Conservation (phyloP, 352 stramenopile genomes). For the Thalassiosira tumida region DNA sequence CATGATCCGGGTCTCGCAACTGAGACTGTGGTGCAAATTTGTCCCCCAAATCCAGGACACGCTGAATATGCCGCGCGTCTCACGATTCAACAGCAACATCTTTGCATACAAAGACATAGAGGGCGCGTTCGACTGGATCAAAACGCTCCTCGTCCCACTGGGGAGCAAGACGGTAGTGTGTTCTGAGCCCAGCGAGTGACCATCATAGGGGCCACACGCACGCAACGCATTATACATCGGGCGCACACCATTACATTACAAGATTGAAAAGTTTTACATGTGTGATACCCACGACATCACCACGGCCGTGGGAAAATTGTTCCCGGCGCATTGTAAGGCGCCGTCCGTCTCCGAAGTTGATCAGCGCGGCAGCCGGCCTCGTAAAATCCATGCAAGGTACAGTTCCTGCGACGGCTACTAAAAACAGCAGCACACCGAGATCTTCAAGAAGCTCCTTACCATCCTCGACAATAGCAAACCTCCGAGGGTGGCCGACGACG, state of each 20-base stretch:
- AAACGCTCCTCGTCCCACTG: no score
- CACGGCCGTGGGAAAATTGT: neutral
- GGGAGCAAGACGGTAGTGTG: no score
- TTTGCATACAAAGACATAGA: slow-evolving; percentile 38
- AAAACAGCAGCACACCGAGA: neutral
- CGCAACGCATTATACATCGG: no score
- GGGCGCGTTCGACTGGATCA: neutral
- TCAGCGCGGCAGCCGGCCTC: no score
- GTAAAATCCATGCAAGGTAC: no score
- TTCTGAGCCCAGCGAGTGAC: no score
- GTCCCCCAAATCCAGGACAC: neutral
- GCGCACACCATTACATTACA: neutral
- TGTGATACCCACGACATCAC: neutral
- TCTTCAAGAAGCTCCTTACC: neutral
- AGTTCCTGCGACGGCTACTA: neutral
- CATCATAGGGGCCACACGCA: no score
- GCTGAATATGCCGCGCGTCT: slow-evolving; percentile 39
- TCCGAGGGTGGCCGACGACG: neutral
- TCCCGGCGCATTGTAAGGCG: neutral
- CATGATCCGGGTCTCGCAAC: slow-evolving; percentile 49
- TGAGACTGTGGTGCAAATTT: slow-evolving; percentile 36
- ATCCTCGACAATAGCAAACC: neutral
- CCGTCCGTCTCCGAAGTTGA: neutral
- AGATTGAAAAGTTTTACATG: no score
- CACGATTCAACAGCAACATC: slow-evolving; percentile 3